phyloP scores from a whole-genome alignment of 805 yeast genomes.

The Yarrowia divulgata region DNA sequence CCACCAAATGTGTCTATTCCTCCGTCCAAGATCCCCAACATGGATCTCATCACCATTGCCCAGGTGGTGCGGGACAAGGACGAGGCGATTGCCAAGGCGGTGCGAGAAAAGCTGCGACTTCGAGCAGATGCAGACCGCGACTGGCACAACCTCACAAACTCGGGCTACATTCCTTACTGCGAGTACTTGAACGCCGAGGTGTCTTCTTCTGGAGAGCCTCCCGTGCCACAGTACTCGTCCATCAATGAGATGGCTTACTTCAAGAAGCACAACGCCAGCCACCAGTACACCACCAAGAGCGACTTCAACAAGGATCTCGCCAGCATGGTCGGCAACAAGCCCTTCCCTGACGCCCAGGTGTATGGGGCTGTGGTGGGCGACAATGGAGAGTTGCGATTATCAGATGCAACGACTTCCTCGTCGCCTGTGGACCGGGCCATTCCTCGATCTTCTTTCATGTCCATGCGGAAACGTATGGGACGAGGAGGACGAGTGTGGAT shows the following conservation, averaged over 20 bases:
- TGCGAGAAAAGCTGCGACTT: conserved; percentile 79
- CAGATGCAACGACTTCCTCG: conserved; percentile 22
- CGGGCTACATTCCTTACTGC: conserved; percentile 81
- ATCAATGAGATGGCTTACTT: conserved; percentile 62
- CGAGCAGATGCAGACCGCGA: conserved; percentile 66
- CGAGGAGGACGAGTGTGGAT: conserved; percentile 72
- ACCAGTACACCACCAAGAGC: conserved; percentile 46
- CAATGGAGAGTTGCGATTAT: conserved; percentile 36
- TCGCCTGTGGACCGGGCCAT: conserved; percentile 17
- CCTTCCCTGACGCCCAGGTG: conserved; percentile 35
- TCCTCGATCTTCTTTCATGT: conserved; percentile 24
- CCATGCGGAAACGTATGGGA: conserved; percentile 74
- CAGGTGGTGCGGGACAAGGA: conserved; percentile 76
- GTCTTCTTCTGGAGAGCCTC: conserved; percentile 48
- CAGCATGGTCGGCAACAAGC: conserved; percentile 35
- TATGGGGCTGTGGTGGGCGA: conserved; percentile 39
- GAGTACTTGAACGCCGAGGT: conserved; percentile 58
- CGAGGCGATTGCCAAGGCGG: conserved; percentile 79
- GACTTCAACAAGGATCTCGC: conserved; percentile 42
- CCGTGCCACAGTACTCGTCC: conserved; percentile 73
- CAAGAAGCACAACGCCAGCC: conserved; percentile 55
- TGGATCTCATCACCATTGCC: conserved; percentile 84
- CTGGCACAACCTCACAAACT: conserved; percentile 86
- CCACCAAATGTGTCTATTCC: conserved; percentile 77
- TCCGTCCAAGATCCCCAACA: conserved; percentile 90